Evolutionary conservation across 164 flowering plant species (phyloP), one percentile per base, ranked within the genome.

Genomic region (Cinnamomum chago): DNA sequence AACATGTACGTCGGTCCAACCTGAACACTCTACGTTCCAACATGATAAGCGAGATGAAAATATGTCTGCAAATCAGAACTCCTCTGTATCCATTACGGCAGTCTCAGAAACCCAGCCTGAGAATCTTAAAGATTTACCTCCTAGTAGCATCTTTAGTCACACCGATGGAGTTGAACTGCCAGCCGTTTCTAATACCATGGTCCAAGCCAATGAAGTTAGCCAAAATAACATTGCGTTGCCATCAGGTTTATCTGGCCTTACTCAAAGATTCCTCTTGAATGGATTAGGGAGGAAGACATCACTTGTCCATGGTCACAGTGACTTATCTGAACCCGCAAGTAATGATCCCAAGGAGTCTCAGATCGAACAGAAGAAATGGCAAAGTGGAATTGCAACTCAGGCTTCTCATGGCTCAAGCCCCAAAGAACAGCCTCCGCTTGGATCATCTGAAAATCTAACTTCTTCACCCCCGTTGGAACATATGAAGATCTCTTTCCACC

Each of bases 401-500:
- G 72, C 77, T 27, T 67, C 78, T 73, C 68, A 77, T 62, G 86
- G 77, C n/a, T 50, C 67, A 68, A 77, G 70, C 23, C 76, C 73
- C 25, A 77, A 81, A 30, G 81, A 81, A 60, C 71, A 71, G 69
- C 74, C 76, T 72, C 81, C 75, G 33, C 50, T n/a, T 66, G 82
- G 71, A 67, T 85, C 82, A 80, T 85, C 82, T 14, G 35, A 80
- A 28, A 62, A 79, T 68, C 85, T 90, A 10, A 77, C 78, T 64
- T 76, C 88, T 72, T 78, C 99, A 40, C 98, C 99, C 20, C 97
- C 95, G 3, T 87, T 95, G 72, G 90, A 87, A 72, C 93, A 87
- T 78, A 95, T 95, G 95, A 90, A 87, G 81, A 90, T 93, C 79
- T 90, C 91, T 73, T 91, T 93, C 82, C 93, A 83, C 58, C 93